Evolutionary conservation across 176 grass and related monocot genomes (phyloP).

Genomic region (Elaeis guineensis): DNA sequence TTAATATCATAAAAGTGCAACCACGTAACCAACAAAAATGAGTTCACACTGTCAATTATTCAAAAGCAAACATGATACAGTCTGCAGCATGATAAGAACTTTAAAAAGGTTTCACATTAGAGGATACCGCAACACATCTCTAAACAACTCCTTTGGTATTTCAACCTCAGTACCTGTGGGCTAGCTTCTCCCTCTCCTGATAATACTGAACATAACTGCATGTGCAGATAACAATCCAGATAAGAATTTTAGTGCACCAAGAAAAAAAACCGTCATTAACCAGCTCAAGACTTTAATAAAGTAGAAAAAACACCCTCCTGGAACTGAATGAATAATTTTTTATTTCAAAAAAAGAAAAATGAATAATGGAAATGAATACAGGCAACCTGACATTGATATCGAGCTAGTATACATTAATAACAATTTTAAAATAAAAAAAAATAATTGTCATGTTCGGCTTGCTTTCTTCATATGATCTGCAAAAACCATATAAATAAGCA

Average conservation of each 20-base stretch:
- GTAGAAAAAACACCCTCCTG: not conserved
- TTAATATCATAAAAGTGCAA: no score
- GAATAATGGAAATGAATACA: not conserved
- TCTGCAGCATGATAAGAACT: slow-evolving; percentile 3
- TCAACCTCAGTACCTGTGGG: slow-evolving; percentile 59
- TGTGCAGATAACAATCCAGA: slow-evolving; percentile 4
- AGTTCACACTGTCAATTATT: no score
- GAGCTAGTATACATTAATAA: no score
- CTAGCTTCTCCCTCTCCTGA: slow-evolving; percentile 83
- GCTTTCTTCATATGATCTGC: no score
- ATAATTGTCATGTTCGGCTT: no score
- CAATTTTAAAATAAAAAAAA: no score
- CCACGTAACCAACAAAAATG: no score
- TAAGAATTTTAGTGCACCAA: slow-evolving; percentile 1
- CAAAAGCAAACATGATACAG: no score
- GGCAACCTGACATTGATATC: no score
- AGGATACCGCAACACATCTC: slow-evolving; percentile 15
- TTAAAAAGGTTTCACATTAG: slow-evolving; percentile 26
- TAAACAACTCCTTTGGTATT: not conserved
- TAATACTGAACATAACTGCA: slow-evolving; percentile 82
- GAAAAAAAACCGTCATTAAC: not conserved
- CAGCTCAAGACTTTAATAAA: not conserved
- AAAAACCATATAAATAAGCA: no score
- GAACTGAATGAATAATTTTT: no score
- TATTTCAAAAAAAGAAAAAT: not conserved